Evolutionary conservation across 2,329 filamentous ascomycete genomes (phyloP), one percentile per base, ranked within the genome.

Genomic region (Monascus ruber): DNA sequence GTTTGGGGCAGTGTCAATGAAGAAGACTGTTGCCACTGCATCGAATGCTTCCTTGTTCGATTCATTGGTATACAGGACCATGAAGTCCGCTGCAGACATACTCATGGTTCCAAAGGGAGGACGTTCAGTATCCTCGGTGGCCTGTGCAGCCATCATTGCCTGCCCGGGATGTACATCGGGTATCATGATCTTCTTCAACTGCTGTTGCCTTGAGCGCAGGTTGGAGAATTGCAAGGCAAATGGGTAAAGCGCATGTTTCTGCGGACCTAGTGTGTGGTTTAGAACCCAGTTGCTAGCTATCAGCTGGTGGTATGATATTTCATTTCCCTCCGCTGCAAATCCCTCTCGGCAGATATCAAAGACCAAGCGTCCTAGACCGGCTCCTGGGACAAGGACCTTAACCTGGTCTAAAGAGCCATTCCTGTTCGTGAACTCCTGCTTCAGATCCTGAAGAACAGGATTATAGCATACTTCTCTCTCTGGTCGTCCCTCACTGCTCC

Each of bases 301-400:
- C n/a, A 98, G 75, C 59, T 94, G 86, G 60, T 98, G 91, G 56
- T 94, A 96, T 2, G 88, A 95, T 45, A 96, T 94, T 63, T 98
- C 85, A 56, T 95, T 96, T 26, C 89, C 89, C 60, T 95, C 87
- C 1, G 79, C 76, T 7, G 74, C 66, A 59, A 79, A 93, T 7
- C 91, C 88, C 1, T 68, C 69, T 26, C 67, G 68, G 56, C 81
- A 86, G 9, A 96, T 70, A 34, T 98, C 91, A 53, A 93, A 94
- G 0, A 96, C 85, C 2, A 96, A 69, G 9, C 91, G 76, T 2
- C 86, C 91, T 2, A 98, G 69, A 0, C 91, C 91, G 4, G 89
- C 88, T 0, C 91, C 91, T 0, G 91, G 91, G 0, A 96, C 81
- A 0, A 98, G 73, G 1, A 98, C 78, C 34, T 71, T 77, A 35